These are phyloP conservation scores for Metarhizium guizhouense DNA, from an alignment of 2,329 filamentous ascomycete species.

Conservation along the genomic window DNA sequence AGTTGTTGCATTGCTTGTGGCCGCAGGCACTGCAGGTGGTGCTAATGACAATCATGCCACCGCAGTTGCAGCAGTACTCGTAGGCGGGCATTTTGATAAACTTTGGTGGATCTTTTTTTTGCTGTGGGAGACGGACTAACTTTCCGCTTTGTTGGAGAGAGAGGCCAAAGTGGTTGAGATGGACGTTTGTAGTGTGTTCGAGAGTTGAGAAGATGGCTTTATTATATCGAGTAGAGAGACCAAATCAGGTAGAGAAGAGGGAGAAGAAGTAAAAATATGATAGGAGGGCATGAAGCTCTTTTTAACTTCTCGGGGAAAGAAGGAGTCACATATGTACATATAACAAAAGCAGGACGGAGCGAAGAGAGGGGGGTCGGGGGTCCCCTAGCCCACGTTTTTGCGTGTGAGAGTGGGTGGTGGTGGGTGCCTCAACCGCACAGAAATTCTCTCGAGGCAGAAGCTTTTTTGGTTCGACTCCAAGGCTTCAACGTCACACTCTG, in stretches of 20 bases:
- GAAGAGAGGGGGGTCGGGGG: background rate
- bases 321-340: background rate
- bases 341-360: background rate
- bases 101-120: background rate
- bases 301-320: background rate
- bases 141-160: background rate
- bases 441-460: background rate
- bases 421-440: background rate
- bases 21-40: slow-evolving; percentile 40
- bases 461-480: background rate
- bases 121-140: too few relatives aligned
- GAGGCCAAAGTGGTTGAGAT: background rate
- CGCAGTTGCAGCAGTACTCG: slow-evolving; percentile 47
- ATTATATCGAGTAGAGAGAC: background rate
- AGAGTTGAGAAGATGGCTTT: background rate
- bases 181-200: background rate
- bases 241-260: background rate
- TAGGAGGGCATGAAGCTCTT: background rate
- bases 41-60: slow-evolving; percentile 48
- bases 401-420: background rate
- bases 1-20: slow-evolving; percentile 41
- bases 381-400: background rate
- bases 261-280: background rate
- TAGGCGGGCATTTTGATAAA: slow-evolving; percentile 31
- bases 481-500: background rate